Percentiles rank a stretch among this genome's conserved stretches.
phyloP scores from a whole-genome alignment of 495 filamentous ascomycete genomes.

The Neurospora discreta region DNA sequence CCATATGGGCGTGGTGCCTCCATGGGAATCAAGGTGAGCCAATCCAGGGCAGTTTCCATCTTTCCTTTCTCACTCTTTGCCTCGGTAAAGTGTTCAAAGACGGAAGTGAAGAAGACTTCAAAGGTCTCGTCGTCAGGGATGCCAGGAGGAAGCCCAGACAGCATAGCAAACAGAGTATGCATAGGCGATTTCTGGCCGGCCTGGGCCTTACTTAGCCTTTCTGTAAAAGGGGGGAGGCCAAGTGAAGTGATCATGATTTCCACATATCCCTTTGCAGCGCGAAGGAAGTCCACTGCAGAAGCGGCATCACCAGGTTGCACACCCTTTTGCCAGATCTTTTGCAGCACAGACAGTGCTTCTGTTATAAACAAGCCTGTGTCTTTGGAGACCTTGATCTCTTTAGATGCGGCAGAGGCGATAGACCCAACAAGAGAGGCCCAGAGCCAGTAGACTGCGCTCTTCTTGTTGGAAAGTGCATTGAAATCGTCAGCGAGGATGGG shows the following conservation, averaged over 20 bases:
- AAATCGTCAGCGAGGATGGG: constrained; percentile 47
- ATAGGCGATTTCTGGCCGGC: constrained; percentile 30
- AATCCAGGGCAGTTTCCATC: constrained; percentile 30
- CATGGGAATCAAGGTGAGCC: constrained; percentile 27
- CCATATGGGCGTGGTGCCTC: constrained; percentile 28
- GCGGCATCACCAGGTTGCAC: constrained; percentile 10
- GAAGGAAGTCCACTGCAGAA: constrained; percentile 39
- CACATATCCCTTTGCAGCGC: constrained; percentile 49
- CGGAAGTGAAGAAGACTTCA: constrained; percentile 24
- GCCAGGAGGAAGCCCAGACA: constrained; percentile 32
- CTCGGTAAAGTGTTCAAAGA: constrained; percentile 38
- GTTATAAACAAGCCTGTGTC: constrained; percentile 74
- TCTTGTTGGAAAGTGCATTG: constrained; percentile 34
- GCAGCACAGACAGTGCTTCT: constrained; percentile 53
- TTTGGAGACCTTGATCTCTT: constrained; percentile 80
- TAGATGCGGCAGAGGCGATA: constrained; percentile 65
- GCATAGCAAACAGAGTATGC: constrained; percentile 38
- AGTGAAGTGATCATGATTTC: constrained; percentile 51
- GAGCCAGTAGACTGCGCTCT: constrained; percentile 41
- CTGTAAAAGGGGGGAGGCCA: constrained; percentile 66
- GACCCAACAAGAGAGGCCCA: constrained; percentile 62
- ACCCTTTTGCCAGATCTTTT: constrained; percentile 50
- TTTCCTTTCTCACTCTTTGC: constrained; percentile 29
- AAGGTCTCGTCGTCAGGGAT: constrained; percentile 33
- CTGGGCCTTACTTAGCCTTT: constrained; percentile 44